Conservation (phyloP, 208 protist genomes). For the Trypanosoma mega region DNA sequence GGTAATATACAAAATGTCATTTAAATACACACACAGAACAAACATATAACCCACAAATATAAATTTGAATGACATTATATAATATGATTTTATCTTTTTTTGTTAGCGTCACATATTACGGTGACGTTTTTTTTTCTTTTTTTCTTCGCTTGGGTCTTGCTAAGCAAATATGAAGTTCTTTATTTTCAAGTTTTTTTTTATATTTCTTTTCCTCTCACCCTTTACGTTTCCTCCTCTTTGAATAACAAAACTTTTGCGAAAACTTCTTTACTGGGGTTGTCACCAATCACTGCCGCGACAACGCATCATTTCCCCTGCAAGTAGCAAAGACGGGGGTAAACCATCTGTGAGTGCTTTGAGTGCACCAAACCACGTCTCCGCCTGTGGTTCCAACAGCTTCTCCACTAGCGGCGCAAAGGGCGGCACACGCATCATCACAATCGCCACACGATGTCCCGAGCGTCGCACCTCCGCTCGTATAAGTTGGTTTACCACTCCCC, state of each 20-base stretch:
- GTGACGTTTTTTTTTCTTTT: too few relatives aligned
- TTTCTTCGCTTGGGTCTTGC: too few relatives aligned
- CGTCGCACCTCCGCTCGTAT: conserved; percentile 11
- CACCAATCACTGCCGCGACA: conserved; percentile 19
- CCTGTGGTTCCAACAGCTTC: not conserved
- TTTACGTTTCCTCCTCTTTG: too few relatives aligned
- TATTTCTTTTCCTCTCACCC: too few relatives aligned
- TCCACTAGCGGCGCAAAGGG: not conserved
- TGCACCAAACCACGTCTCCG: conserved; percentile 9
- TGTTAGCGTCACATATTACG: too few relatives aligned
- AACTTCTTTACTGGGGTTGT: not conserved
- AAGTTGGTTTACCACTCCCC: conserved; percentile 1
- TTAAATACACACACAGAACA: conserved; percentile 3
- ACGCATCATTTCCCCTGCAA: conserved; percentile 1
- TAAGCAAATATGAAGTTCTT: too few relatives aligned
- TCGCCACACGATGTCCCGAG: not conserved
- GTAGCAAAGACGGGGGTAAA: conserved; percentile 11
- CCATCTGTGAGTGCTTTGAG: conserved; percentile 1
- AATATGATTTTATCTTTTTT: too few relatives aligned
- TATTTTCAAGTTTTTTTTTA: too few relatives aligned
- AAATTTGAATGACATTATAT: too few relatives aligned
- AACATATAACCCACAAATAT: too few relatives aligned
- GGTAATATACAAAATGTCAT: not conserved
- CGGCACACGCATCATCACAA: conserved; percentile 14
- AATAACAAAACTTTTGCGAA: too few relatives aligned